phyloP scores from a whole-genome alignment of 2,329 filamentous ascomycete species.

The Phyllosticta citrichinensis region DNA sequence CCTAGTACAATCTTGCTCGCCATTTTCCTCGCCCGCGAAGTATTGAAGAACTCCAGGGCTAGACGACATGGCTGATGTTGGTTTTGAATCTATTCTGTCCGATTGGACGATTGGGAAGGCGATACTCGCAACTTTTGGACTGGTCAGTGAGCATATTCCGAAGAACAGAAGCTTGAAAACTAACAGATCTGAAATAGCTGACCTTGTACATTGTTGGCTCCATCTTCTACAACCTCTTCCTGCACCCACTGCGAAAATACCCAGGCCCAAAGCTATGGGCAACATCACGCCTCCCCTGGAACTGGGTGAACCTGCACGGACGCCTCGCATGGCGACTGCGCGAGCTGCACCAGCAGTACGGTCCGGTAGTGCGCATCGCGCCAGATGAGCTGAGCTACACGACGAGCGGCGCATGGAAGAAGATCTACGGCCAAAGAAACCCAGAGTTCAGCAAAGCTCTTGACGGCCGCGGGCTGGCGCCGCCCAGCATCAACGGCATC shows the following conservation, averaged over 20 bases:
- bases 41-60: neutral
- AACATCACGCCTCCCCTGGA: slow-evolving; percentile 19
- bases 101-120: neutral
- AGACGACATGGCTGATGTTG: neutral
- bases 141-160: neutral
- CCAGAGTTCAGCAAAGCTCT: neutral
- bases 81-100: neutral
- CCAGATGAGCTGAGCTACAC: slow-evolving; percentile 32
- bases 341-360: slow-evolving; percentile 29
- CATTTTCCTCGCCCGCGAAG: neutral
- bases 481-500: neutral
- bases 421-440: slow-evolving; percentile 26
- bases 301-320: neutral
- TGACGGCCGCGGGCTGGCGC: neutral
- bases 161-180: neutral
- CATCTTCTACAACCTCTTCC: slow-evolving; percentile 29
- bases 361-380: slow-evolving; percentile 31
- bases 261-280: slow-evolving; percentile 32
- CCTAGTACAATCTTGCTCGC: neutral
- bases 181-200: neutral
- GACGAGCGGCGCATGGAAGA: slow-evolving; percentile 29
- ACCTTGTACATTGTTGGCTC: slow-evolving; percentile 12
- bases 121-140: neutral
- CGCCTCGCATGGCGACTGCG: neutral
- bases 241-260: slow-evolving; percentile 34